phyloP scores from a whole-genome alignment of 2,329 filamentous ascomycete genomes.

The Fusarium udum region DNA sequence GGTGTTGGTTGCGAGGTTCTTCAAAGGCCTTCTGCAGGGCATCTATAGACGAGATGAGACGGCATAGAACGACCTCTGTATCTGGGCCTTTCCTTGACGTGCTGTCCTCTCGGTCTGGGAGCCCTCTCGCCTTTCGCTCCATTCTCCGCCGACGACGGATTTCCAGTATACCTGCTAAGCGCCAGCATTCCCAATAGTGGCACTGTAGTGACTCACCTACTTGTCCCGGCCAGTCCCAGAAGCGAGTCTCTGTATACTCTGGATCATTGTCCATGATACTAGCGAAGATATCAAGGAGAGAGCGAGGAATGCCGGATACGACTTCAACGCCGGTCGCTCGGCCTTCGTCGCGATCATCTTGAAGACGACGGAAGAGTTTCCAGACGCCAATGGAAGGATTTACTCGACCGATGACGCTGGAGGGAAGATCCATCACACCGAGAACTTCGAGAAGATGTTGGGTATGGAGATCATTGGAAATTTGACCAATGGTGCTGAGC shows the following conservation, averaged over 20 bases:
- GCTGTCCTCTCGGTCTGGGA: not conserved
- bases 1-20: conserved; percentile 31
- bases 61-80: conserved; percentile 34
- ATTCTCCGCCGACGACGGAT: conserved; percentile 33
- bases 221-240: conserved; percentile 37
- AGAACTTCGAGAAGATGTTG: conserved; percentile 35
- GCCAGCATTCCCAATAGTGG: conserved; percentile 40
- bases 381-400: conserved; percentile 32
- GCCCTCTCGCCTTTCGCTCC: conserved; percentile 7
- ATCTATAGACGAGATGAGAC: conserved; percentile 37
- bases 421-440: conserved; percentile 38
- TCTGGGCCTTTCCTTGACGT: not conserved
- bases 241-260: conserved; percentile 29
- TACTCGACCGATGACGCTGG: conserved; percentile 29
- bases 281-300: conserved; percentile 35
- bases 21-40: conserved; percentile 34
- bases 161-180: conserved; percentile 34
- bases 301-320: conserved; percentile 33
- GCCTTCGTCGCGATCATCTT: conserved; percentile 21
- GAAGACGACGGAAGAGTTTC: conserved; percentile 33
- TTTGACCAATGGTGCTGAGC: conserved; percentile 5
- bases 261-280: conserved; percentile 29
- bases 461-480: conserved; percentile 20
- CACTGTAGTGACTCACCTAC: conserved; percentile 36
- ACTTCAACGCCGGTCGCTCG: conserved; percentile 23